A percentile compares a stretch with the other conserved stretches of the same genome.
phyloP scores from a whole-genome alignment of 345 rosid genomes.

The Eucalyptus globulus region DNA sequence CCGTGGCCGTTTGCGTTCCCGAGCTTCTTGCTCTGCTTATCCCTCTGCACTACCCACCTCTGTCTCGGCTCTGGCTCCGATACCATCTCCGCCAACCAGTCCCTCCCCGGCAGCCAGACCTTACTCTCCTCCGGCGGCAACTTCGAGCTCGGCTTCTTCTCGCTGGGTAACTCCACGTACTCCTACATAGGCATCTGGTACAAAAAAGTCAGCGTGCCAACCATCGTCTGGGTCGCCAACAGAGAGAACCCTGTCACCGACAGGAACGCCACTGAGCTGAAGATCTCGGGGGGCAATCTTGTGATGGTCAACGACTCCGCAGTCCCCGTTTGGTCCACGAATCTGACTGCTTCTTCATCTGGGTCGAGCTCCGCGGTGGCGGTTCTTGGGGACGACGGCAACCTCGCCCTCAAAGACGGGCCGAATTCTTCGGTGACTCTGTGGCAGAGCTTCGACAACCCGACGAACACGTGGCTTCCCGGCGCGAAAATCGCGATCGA shows the following conservation, averaged over 20 bases:
- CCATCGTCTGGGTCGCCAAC: conserved; percentile 74
- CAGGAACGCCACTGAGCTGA: conserved; percentile 25
- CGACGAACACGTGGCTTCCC: conserved; percentile 66
- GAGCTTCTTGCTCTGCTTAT: conserved; percentile 10
- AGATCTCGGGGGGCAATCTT: conserved; percentile 51
- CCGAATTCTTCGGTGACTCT: conserved; percentile 1
- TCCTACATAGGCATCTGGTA: conserved; percentile 72
- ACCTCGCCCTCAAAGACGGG: conserved; percentile 36
- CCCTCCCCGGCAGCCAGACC: conserved; percentile 60
- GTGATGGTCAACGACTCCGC: conserved; percentile 40
- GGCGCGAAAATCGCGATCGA: conserved; percentile 40
- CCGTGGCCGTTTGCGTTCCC: conserved; percentile 4
- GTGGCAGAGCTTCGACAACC: conserved; percentile 80
- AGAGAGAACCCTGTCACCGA: conserved; percentile 41
- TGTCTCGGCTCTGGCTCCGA: conserved; percentile 1
- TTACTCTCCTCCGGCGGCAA: conserved; percentile 28
- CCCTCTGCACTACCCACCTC: background rate
- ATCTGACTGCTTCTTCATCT: conserved; percentile 14
- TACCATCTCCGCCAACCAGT: conserved; percentile 30
- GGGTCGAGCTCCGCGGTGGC: conserved; percentile 16
- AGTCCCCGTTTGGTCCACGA: conserved; percentile 53
- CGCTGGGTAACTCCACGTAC: conserved; percentile 36
- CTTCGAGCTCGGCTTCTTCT: conserved; percentile 44
- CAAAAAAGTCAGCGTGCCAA: conserved; percentile 16
- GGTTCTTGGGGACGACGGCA: conserved; percentile 43